Evolutionary conservation across 2,329 filamentous ascomycete genomes (phyloP).

Genomic region (Lasiodiplodia citricola): DNA sequence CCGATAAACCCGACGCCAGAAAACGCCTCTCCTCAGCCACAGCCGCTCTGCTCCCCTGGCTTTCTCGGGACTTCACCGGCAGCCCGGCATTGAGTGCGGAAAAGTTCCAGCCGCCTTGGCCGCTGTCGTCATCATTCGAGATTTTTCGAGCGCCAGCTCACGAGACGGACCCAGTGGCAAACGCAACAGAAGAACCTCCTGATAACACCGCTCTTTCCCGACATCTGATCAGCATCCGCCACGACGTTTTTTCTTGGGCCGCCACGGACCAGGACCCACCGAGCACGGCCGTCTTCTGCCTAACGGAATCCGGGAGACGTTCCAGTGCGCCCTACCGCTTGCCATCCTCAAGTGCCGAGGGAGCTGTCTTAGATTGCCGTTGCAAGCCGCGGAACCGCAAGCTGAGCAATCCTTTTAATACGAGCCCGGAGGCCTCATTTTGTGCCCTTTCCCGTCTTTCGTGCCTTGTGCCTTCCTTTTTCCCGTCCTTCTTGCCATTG

Average conservation of each 20-base stretch:
- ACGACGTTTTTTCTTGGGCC: neutral
- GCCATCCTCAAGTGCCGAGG: constrained; percentile 22
- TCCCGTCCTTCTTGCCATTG: neutral
- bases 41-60: neutral
- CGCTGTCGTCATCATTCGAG: constrained; percentile 9
- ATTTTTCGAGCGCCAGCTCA: neutral
- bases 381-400: constrained; percentile 3
- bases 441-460: neutral
- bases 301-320: neutral
- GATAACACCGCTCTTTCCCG: constrained; percentile 21
- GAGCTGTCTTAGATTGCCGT: neutral
- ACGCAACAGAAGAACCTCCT: constrained; percentile 3
- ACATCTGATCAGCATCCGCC: constrained; percentile 6
- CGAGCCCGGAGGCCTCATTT: neutral
- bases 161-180: neutral
- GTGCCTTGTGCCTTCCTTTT: neutral
- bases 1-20: neutral
- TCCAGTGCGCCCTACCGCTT: constrained; percentile 2
- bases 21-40: neutral
- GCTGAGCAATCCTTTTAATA: constrained; percentile 13
- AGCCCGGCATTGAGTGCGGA: neutral
- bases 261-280: constrained; percentile 11
- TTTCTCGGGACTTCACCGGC: neutral
- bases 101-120: neutral
- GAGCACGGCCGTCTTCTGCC: constrained; percentile 14